Evolutionary conservation across 129 eudicot species (phyloP).

Genomic region (Gnaphalium uliginosum): DNA sequence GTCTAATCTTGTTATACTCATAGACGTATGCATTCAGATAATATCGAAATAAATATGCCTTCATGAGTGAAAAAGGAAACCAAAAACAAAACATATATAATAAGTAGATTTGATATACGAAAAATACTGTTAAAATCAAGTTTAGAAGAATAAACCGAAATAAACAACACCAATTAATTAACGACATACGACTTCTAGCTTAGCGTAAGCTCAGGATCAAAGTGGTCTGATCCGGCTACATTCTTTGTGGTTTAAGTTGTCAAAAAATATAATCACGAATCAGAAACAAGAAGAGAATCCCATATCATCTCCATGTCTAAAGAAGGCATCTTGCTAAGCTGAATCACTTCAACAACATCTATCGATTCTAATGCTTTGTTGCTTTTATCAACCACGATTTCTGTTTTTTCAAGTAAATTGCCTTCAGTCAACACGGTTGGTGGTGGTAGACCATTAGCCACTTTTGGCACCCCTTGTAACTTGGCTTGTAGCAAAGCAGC

Average conservation of each 20-base stretch:
- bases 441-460: background rate
- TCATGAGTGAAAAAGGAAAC: no score
- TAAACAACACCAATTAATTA: conserved; percentile 1
- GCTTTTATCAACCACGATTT: conserved; percentile 13
- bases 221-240: conserved; percentile 25
- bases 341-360: conserved; percentile 48
- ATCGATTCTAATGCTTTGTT: conserved; percentile 30
- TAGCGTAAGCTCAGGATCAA: conserved; percentile 26
- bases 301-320: conserved; percentile 85
- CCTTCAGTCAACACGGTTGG: background rate
- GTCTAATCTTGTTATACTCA: background rate
- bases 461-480: conserved; percentile 38
- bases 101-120: background rate
- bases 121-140: background rate
- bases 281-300: conserved; percentile 65
- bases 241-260: background rate
- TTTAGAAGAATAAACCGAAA: conserved; percentile 12
- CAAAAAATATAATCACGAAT: conserved; percentile 29
- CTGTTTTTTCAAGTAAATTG: conserved; percentile 10
- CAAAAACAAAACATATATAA: no score
- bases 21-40: background rate
- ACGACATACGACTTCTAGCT: conserved; percentile 5
- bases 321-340: conserved; percentile 84
- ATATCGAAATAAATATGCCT: no score
- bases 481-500: conserved; percentile 72